Base-by-base conservation (phyloP, 2,329 filamentous ascomycete genomes). In the Nemania sp. region DNA sequence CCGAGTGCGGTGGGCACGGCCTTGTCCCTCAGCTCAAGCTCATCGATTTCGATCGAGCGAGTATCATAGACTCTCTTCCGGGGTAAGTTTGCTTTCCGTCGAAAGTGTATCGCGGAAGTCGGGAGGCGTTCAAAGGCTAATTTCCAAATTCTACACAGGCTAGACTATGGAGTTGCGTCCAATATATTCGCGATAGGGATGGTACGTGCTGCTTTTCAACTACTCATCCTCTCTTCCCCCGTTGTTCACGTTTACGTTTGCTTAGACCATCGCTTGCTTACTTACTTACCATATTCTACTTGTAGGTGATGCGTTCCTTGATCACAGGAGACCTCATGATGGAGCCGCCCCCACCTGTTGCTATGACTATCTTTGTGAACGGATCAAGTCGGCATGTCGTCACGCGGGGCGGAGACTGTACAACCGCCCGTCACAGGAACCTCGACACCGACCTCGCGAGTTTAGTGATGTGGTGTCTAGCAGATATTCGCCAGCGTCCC, bases 21-120 rank as follows among this genome's bases (percentile, higher is more conserved):
- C 29, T 57, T 13, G 18, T 51, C 15, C 54, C 55, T 11, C 51
- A 40, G 20, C 29, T 52, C 13, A 57, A 52, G 18, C 55, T 57
- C 13, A 52, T 57, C n/a, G 55, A 57, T 34, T 57, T 57, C 25
- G 47, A 57, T 32, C 47, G 20, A 13, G 47, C 48, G 3, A 1
- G 6, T 9, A 10, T 34, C 2, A 7, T 21, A 20, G 12, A 17
- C n/a, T 40, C 20, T 18, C 35, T 20, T 12, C 35, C 20, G 6
- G 49, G 21, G n/a, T 42, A 13, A 17, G 7, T 2, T 7, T 21
- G 18, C 4, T 49, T 25, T n/a, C 15, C 15, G 6, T 15, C 7
- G n/a, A 20, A 17, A 20, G 4, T 12, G 9, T 45, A 20, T 45
- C 5, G 13, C n/a, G 17, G 13, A 13, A 5, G 18, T n/a, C n/a